These are phyloP conservation scores for Colletotrichum godetiae DNA, from an alignment of 2,329 filamentous ascomycete genomes.

Conservation along the genomic window DNA sequence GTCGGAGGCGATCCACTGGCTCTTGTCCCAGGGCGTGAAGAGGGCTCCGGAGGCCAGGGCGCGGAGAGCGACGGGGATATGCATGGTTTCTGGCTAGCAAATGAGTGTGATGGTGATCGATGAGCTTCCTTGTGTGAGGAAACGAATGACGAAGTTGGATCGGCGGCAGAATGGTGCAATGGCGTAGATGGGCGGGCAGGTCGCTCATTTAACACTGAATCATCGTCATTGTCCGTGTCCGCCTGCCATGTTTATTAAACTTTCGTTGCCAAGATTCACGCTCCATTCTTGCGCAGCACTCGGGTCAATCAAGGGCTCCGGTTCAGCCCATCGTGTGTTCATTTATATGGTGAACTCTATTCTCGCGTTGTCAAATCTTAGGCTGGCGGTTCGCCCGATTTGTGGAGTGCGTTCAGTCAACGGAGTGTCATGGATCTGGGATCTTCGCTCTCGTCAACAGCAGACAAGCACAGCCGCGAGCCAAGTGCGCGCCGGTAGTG, in stretches of 20 bases:
- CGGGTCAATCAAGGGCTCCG: not conserved
- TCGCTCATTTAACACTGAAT: not conserved
- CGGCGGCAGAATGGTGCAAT: not conserved
- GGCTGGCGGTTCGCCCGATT: not conserved
- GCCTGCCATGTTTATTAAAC: not conserved
- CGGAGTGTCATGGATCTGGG: slow-evolving; percentile 20
- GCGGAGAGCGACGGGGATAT: slow-evolving; percentile 17
- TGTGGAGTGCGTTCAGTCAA: slow-evolving; percentile 14
- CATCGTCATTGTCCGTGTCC: not conserved
- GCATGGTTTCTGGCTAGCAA: slow-evolving; percentile 1
- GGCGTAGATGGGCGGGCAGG: not conserved
- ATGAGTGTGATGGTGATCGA: not conserved
- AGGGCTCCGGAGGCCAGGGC: slow-evolving; percentile 16
- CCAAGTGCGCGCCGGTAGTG: slow-evolving; percentile 15
- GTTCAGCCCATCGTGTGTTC: not conserved
- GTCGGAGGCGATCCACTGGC: slow-evolving; percentile 76
- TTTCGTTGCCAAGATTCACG: not conserved
- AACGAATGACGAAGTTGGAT: not conserved
- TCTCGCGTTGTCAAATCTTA: slow-evolving; percentile 4
- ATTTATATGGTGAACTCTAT: slow-evolving; percentile 13
- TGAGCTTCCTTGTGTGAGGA: not conserved
- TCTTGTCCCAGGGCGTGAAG: slow-evolving; percentile 66
- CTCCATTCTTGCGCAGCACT: not conserved
- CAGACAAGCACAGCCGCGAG: not conserved
- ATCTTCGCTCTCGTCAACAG: not conserved